Evolutionary conservation across 306 rosid genomes (phyloP).

Genomic region (Mimosa pudica): DNA sequence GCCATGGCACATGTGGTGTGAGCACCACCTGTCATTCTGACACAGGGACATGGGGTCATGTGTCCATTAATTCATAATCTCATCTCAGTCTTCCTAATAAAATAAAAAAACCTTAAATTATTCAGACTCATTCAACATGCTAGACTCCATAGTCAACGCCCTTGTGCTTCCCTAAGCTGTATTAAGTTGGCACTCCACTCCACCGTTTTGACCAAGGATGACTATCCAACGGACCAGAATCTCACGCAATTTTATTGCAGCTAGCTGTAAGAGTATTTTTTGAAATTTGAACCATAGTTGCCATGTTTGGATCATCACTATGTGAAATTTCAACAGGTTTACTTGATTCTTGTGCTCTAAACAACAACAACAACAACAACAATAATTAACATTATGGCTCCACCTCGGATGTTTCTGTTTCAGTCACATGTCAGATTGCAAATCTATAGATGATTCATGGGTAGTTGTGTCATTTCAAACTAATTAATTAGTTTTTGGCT

Average conservation of each 20-base stretch:
- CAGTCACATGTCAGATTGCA: constrained; percentile 26
- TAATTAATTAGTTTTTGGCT: constrained; percentile 46
- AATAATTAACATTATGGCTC: constrained; percentile 15
- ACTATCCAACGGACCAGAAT: constrained; percentile 23
- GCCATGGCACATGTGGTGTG: constrained; percentile 30
- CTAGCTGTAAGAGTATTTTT: not conserved
- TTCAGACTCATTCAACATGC: constrained; percentile 29
- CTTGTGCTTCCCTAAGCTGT: constrained; percentile 34
- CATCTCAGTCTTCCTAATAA: constrained; percentile 37
- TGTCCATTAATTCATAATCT: constrained; percentile 11
- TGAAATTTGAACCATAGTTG: too few relatives aligned
- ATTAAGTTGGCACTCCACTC: constrained; percentile 46
- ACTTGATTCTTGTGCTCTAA: not conserved
- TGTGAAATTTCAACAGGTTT: too few relatives aligned
- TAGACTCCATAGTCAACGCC: constrained; percentile 50
- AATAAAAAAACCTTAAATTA: constrained; percentile 13
- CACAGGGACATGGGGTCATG: constrained; percentile 24
- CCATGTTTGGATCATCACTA: too few relatives aligned
- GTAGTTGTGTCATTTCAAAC: constrained; percentile 53
- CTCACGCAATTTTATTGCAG: constrained; percentile 15
- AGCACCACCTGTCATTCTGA: constrained; percentile 34
- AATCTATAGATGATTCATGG: constrained; percentile 39
- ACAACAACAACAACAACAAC: not conserved
- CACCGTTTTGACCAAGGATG: constrained; percentile 43
- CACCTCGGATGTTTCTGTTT: constrained; percentile 17